Evolutionary conservation across 2,329 filamentous ascomycete species (phyloP), one percentile per base, ranked within the genome.

Genomic region (Fusarium sp.): DNA sequence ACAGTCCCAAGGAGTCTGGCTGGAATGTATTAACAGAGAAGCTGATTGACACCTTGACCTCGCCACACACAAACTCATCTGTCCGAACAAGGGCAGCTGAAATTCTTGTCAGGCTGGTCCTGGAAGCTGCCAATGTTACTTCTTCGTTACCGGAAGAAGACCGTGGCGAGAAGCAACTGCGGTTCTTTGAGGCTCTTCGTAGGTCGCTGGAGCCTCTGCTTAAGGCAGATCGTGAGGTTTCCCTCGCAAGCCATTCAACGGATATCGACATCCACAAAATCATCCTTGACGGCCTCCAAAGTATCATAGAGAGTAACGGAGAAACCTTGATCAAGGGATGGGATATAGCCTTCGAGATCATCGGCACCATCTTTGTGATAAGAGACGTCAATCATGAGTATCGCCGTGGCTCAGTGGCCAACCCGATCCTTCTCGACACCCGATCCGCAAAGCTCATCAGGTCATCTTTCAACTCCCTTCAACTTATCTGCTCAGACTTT

Each of bases 401-500:
- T 30, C 71, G 68, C 22, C 76, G 78, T 8, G 77, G 77, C 13
- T 72, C 75, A 10, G 67, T 75, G 14, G 66, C 70, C 11, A 76
- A 78, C 51, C 75, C 79, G 3, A 77, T 77, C 3, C 73, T 78
- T 1, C 78, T 89, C 3, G 81, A 80, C 32, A 89, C 87, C 9
- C 82, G 86, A 51, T 95, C 94, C 14, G 86, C 90, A 46, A 91
- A 91, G 70, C 86, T 98, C 24, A 92, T 97, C 54, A 88, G 94
- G 66, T 91, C 93, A 18, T 92, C 95, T 0, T 99, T 99, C 78
- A 92, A 89, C 69, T 97, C 94, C 4, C 84, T 97, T 14, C 94
- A 98, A 78, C 88, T 99, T 5, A 92, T 99, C 47, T 97, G 94
- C 79, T 98, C 96, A 1, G 96, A 99, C 79, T 99, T 99, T 75